phyloP scores from a whole-genome alignment of 2,329 filamentous ascomycete genomes.

The Colletotrichum sp. region DNA sequence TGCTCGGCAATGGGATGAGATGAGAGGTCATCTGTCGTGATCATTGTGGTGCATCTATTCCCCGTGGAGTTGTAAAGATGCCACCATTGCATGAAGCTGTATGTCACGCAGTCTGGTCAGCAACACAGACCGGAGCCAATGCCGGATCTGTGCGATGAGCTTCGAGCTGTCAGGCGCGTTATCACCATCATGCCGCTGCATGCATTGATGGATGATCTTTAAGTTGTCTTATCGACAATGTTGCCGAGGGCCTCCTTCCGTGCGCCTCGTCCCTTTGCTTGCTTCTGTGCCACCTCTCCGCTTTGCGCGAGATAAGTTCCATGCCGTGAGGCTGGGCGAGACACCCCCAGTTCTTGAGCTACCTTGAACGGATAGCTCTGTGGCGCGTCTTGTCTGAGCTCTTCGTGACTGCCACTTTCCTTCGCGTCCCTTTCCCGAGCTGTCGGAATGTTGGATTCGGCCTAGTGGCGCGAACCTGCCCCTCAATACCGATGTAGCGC shows the following conservation, averaged over 20 bases:
- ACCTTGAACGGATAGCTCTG: background rate
- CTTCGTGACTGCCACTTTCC: background rate
- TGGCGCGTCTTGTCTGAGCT: constrained; percentile 8
- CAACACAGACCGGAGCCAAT: background rate
- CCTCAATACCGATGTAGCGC: background rate
- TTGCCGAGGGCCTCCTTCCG: background rate
- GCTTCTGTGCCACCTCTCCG: background rate
- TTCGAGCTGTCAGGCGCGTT: background rate
- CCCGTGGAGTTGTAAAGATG: background rate
- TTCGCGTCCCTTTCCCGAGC: constrained; percentile 5
- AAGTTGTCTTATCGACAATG: background rate
- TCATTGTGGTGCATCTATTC: background rate
- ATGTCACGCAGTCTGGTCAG: background rate
- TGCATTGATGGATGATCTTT: background rate
- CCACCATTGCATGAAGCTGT: constrained; percentile 2
- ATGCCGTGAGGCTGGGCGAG: background rate
- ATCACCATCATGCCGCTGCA: background rate
- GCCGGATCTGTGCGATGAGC: constrained; percentile 6
- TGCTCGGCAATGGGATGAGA: background rate
- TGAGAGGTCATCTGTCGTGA: background rate
- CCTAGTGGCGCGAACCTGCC: constrained; percentile 14
- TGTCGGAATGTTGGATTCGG: constrained; percentile 18
- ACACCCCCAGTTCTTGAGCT: background rate
- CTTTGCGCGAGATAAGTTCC: background rate
- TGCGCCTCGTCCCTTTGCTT: background rate